Percentiles rank a stretch among this genome's conserved stretches.
Conservation (phyloP, 2,329 filamentous ascomycete species). For the Sclerotinia nivalis region DNA sequence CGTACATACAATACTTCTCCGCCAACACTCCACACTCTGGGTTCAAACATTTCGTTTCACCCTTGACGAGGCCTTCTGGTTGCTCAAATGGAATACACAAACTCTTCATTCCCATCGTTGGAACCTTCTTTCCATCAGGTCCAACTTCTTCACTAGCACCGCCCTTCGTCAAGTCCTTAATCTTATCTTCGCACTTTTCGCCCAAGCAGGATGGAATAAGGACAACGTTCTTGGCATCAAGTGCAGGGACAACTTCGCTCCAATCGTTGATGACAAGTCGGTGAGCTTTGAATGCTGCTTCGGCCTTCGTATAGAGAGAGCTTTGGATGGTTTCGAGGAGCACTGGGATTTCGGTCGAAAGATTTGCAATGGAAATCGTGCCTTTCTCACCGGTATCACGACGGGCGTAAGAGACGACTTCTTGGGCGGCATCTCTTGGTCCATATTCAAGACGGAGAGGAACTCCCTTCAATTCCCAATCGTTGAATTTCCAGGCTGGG, state of each 20-base stretch:
- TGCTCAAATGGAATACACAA: conserved; percentile 83
- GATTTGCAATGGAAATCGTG: conserved; percentile 72
- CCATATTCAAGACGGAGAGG: conserved; percentile 94
- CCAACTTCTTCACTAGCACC: conserved; percentile 58
- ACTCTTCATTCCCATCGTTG: conserved; percentile 75
- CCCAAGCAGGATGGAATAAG: conserved; percentile 88
- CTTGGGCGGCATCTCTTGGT: conserved; percentile 86
- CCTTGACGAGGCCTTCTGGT: conserved; percentile 74
- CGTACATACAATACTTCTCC: conserved; percentile 91
- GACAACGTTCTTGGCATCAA: conserved; percentile 90
- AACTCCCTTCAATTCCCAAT: conserved; percentile 96
- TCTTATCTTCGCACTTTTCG: conserved; percentile 82
- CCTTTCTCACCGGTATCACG: conserved; percentile 86
- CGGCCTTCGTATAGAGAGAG: conserved; percentile 74
- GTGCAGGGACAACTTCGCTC: conserved; percentile 85
- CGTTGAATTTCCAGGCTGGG: conserved; percentile 97
- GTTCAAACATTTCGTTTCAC: conserved; percentile 88
- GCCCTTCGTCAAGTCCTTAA: conserved; percentile 88
- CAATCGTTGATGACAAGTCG: conserved; percentile 80
- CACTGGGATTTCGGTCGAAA: conserved; percentile 71
- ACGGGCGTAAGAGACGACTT: conserved; percentile 80
- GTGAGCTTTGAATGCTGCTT: conserved; percentile 76
- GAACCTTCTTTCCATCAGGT: conserved; percentile 51
- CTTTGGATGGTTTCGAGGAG: conserved; percentile 88
- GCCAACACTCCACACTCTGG: conserved; percentile 78